Evolutionary conservation across 495 filamentous ascomycete genomes (phyloP), one percentile per base, ranked within the genome.

Genomic region (Aspergillus heteromorphus): DNA sequence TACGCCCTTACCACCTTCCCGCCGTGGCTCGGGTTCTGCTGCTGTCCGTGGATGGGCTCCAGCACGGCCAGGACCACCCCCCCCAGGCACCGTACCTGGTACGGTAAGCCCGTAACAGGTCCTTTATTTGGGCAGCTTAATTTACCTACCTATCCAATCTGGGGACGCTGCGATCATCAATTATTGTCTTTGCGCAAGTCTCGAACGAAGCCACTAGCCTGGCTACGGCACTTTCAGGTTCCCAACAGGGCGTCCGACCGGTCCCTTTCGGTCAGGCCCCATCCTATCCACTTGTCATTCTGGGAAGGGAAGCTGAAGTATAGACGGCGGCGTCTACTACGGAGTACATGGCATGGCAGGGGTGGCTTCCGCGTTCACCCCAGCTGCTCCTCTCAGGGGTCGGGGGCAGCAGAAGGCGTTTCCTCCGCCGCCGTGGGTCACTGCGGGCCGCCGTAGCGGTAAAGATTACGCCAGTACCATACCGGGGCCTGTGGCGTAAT

Each of bases 371-470:
- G 21, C 34, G n/a, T 6, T 21, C 14, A 14, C 47, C 47, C 48
- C 31, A 42, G 49, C 23, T 30, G 49, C 23, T 30, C 43, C 17
- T 62, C 64, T 72, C 66, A 70, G 66, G 66, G 63, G 66, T 63
- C 67, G 54, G 53, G 49, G 51, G 43, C 59, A 41, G 52, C 55
- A 53, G 49, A 58, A 51, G 49, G 16, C 23, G 45, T 45, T 49
- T 48, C 45, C 54, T 36, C 51, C 56, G 43, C 55, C 25, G 41
- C 54, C 56, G 65, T 64, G 63, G 67, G 67, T 68, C 66, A 51
- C 60, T 65, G 55, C 58, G 63, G 69, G 55, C 64, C 65, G 62
- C 60, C 57, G 53, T 55, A 64, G n/a, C 16, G 34, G 34, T 30
- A 30, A 42, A 45, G 6, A 31, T 13, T 45, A 16, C 40, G 7